Evolutionary conservation across 306 rosid species (phyloP), one percentile per base, ranked within the genome.

Genomic region (Casuarina glauca): DNA sequence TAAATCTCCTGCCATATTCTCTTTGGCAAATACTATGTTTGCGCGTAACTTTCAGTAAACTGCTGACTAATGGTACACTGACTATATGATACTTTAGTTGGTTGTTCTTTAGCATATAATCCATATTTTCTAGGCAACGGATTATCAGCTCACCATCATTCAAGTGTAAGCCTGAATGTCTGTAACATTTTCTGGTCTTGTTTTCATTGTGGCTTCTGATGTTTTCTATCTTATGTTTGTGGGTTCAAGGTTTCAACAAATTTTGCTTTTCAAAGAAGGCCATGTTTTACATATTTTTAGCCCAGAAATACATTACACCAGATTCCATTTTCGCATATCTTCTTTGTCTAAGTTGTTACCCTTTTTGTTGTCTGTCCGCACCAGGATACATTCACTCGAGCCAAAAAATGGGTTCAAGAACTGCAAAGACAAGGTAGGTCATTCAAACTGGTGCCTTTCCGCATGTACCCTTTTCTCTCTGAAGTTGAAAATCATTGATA

Each of bases 341-440:
- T 6, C 26, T 49, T 52, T 38, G 44, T 72, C 9, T 3, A 36
- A 50, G 26, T 54, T 12, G 9, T 17, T 17, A 35, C 32, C 43
- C 49, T 16, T 46, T 35, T 63, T 55, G 51, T 76, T 44, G 11
- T 46, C 17, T 42, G 69, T 8, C 76, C 41, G n/a, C 79, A 73
- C 19, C 88, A 93, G 98, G 97, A 88, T 80, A 88, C 97, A 26
- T 93, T 89, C 72, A 77, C 76, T 87, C 85, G 93, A 78, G 98
- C 98, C 70, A 93, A 93, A 86, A 88, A 91, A 60, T 93, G 98
- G 98, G 98, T 93, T 61, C 90, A 86, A 71, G 98, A 93, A 70
- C 77, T 93, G 87, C 93, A 91, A 74, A 81, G 89, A 84, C 93
- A 87, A 62, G 98, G 98, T 93, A 86, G 82, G 60, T 72, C 74